Evolutionary conservation across 257 asterid genomes (phyloP), one percentile per base, ranked within the genome.

Genomic region (Prunella vulgaris): DNA sequence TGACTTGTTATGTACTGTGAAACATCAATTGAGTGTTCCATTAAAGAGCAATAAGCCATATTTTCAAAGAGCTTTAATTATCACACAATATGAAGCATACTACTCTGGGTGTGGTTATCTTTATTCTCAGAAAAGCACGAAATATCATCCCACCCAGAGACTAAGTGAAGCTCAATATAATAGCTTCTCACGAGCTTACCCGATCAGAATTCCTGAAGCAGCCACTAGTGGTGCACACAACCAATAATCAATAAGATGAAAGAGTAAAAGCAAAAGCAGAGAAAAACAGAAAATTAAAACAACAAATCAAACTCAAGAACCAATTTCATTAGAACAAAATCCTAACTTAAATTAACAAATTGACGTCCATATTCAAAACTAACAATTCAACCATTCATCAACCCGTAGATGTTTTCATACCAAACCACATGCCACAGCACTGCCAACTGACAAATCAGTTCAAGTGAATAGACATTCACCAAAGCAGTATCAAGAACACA

Each of bases 341-440:
- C 56, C 30, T 27, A 68, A 64, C 74, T 32, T 13, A 32, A 22
- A 25, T 10, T n/a, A n/a, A n/a, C n/a, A n/a, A 32, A 15, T 46
- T 15, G 15, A 46, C 53, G 53, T 46, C 53, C 53, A 25, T 33
- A 20, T 42, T 37, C 30, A 49, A 28, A 42, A 5, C 52, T 32
- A 32, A 4, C 40, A 33, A 33, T 33, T 33, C 49, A 38, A 74
- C 18, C 42, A 48, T 37, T 30, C n/a, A 20, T 21, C 61, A 38
- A n/a, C 74, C 73, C 40, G 51, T 22, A 37, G 56, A 52, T 10
- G 56, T 46, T 15, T 60, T 22, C 52, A 24, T 37, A 79, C 60
- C 66, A 69, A 61, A 70, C 61, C 76, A 69, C 37, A 42, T 13
- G 58, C 44, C 72, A 75, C n/a, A n/a, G n/a, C n/a, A n/a, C n/a